Conservation (phyloP, 208 protist species). For the Leptomonas seymouri region DNA sequence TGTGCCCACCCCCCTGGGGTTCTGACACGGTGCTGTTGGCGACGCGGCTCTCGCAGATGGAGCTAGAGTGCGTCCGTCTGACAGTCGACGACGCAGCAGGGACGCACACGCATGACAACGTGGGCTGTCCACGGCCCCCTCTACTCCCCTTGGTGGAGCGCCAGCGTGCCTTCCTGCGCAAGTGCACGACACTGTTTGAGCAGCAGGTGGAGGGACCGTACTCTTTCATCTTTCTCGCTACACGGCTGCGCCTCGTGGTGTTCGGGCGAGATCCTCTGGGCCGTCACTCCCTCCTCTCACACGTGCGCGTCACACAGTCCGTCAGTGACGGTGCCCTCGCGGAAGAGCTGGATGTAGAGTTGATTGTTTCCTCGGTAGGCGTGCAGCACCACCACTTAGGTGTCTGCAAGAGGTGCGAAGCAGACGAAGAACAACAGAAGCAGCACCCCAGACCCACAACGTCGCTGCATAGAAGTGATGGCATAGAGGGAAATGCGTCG, state of each 20-base stretch:
- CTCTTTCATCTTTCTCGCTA: slow-evolving; percentile 81
- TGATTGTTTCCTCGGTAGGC: slow-evolving; percentile 77
- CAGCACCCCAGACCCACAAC: neutral
- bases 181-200: slow-evolving; percentile 74
- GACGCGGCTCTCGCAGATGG: slow-evolving; percentile 57
- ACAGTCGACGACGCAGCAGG: neutral
- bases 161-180: slow-evolving; percentile 54
- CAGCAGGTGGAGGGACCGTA: slow-evolving; percentile 81
- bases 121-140: neutral
- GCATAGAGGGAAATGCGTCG: neutral
- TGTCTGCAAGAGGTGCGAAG: neutral
- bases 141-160: slow-evolving; percentile 33
- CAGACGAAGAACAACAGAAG: neutral
- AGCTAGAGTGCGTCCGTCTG: slow-evolving; percentile 41
- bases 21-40: slow-evolving; percentile 78
- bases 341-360: slow-evolving; percentile 44
- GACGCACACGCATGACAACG: neutral
- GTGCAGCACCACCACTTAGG: slow-evolving; percentile 44
- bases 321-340: neutral
- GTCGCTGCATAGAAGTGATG: neutral
- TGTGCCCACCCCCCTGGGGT: slow-evolving; percentile 63
- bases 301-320: slow-evolving; percentile 34
- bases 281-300: slow-evolving; percentile 80
- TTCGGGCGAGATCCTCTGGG: slow-evolving; percentile 92
- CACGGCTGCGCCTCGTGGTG: slow-evolving; percentile 59